These are phyloP conservation scores for Oxyria digyna DNA, from an alignment of 148 eudicot species.

Conservation along the genomic window DNA sequence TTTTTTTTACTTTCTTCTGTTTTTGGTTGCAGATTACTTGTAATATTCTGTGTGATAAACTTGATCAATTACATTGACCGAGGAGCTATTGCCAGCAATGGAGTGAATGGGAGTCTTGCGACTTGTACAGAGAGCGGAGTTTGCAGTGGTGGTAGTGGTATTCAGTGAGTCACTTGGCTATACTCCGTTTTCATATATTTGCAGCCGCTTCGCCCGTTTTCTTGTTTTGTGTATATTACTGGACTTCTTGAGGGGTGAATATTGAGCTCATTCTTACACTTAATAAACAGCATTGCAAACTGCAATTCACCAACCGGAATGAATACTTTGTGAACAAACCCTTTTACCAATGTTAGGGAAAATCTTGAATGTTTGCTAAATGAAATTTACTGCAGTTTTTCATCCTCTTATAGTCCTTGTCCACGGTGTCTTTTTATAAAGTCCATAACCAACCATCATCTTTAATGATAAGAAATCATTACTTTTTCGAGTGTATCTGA, in stretches of 20 bases:
- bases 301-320: too few relatives aligned
- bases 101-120: constrained; percentile 30
- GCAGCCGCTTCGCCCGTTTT: background rate
- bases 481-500: background rate
- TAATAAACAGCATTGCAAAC: background rate
- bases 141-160: constrained; percentile 25
- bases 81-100: constrained; percentile 34
- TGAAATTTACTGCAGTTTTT: background rate
- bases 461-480: background rate
- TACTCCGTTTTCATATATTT: background rate
- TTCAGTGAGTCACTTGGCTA: constrained; percentile 22
- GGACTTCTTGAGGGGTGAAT: background rate
- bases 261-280: background rate
- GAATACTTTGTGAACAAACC: too few relatives aligned
- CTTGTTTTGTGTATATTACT: background rate
- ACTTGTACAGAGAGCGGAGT: constrained; percentile 25
- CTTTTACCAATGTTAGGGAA: background rate
- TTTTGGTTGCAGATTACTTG: constrained; percentile 21
- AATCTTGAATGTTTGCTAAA: background rate
- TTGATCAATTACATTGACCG: constrained; percentile 32
- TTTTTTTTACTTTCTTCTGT: background rate
- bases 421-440: background rate
- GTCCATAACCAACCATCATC: background rate
- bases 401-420: background rate
- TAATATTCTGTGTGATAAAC: constrained; percentile 27